Conservation (phyloP, 805 yeast species). For the Danielia reshetovae region DNA sequence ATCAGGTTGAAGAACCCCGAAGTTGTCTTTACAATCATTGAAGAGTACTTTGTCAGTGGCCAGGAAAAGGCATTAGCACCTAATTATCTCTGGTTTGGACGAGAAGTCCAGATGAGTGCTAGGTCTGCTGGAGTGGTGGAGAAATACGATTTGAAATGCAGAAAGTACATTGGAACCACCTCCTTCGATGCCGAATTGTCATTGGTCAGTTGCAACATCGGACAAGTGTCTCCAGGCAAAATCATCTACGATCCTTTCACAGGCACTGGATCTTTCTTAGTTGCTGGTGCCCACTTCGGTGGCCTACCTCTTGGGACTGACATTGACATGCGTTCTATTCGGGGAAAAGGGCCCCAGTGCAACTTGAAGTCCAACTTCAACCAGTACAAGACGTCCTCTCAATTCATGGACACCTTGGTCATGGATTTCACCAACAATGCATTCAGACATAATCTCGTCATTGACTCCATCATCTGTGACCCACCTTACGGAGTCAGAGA, state of each 20-base stretch:
- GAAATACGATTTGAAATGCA: slow-evolving; percentile 70
- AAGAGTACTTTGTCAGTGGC: slow-evolving; percentile 57
- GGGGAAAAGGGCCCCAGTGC: slow-evolving; percentile 58
- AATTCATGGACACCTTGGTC: slow-evolving; percentile 71
- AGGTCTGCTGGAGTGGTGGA: slow-evolving; percentile 67
- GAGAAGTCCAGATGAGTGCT: slow-evolving; percentile 60
- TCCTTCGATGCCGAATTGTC: slow-evolving; percentile 95
- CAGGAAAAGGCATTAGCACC: slow-evolving; percentile 50
- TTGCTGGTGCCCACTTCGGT: slow-evolving; percentile 83
- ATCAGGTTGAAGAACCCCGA: slow-evolving; percentile 78
- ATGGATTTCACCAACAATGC: slow-evolving; percentile 96
- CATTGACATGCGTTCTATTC: slow-evolving; percentile 75
- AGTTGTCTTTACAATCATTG: slow-evolving; percentile 64
- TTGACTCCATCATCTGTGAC: slow-evolving; percentile 88
- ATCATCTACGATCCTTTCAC: slow-evolving; percentile 91
- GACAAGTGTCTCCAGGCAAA: slow-evolving; percentile 61
- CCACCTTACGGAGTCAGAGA: slow-evolving; percentile 98
- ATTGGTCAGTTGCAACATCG: slow-evolving; percentile 81
- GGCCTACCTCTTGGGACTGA: slow-evolving; percentile 83
- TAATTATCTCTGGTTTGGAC: slow-evolving; percentile 64
- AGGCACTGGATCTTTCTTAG: slow-evolving; percentile 92
- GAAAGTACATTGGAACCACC: slow-evolving; percentile 92
- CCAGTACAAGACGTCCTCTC: slow-evolving; percentile 58
- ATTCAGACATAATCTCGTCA: slow-evolving; percentile 52
- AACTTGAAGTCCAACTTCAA: slow-evolving; percentile 64